A percentile compares a stretch with the other conserved stretches of the same genome.
Conservation (phyloP, 805 yeast genomes). For the Lipomyces oligophaga region DNA sequence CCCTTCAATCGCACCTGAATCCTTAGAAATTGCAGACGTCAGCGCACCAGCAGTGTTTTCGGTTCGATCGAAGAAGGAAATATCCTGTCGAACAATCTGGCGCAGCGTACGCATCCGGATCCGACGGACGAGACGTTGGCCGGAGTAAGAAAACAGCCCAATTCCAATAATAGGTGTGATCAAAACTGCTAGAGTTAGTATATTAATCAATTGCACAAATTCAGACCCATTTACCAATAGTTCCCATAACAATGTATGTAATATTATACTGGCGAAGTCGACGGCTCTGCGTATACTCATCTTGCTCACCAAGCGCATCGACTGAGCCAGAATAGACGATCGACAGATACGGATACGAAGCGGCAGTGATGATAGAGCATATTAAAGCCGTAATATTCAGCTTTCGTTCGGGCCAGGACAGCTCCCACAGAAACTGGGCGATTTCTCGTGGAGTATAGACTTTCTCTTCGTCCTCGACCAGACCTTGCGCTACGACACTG, state of each 20-base stretch:
- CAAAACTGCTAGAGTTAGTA: slow-evolving; percentile 34
- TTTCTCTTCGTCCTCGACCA: slow-evolving; percentile 1
- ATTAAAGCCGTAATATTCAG: slow-evolving; percentile 18
- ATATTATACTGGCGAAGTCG: slow-evolving; percentile 40
- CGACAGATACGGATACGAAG: slow-evolving; percentile 35
- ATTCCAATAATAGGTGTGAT: slow-evolving; percentile 24
- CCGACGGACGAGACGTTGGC: slow-evolving; percentile 32
- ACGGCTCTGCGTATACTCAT: slow-evolving; percentile 33
- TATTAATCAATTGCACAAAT: slow-evolving; percentile 35
- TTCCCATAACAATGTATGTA: slow-evolving; percentile 42
- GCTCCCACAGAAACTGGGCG: slow-evolving; percentile 10
- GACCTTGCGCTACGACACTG: slow-evolving; percentile 5
- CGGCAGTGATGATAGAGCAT: slow-evolving; percentile 23
- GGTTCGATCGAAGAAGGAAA: slow-evolving; percentile 32
- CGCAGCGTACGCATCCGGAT: slow-evolving; percentile 31
- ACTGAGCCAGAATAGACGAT: slow-evolving; percentile 40
- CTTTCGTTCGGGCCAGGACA: slow-evolving; percentile 15
- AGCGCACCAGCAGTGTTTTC: slow-evolving; percentile 34
- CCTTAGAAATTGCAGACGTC: slow-evolving; percentile 32
- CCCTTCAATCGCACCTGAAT: slow-evolving; percentile 35
- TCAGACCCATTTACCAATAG: slow-evolving; percentile 37
- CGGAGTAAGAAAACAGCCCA: slow-evolving; percentile 26
- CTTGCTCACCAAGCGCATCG: slow-evolving; percentile 36
- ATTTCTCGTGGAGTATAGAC: slow-evolving; percentile 13
- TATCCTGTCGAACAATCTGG: slow-evolving; percentile 33